Conservation (phyloP, 1,284 basidiomycete genomes). For the Wolfiporia cocos region DNA sequence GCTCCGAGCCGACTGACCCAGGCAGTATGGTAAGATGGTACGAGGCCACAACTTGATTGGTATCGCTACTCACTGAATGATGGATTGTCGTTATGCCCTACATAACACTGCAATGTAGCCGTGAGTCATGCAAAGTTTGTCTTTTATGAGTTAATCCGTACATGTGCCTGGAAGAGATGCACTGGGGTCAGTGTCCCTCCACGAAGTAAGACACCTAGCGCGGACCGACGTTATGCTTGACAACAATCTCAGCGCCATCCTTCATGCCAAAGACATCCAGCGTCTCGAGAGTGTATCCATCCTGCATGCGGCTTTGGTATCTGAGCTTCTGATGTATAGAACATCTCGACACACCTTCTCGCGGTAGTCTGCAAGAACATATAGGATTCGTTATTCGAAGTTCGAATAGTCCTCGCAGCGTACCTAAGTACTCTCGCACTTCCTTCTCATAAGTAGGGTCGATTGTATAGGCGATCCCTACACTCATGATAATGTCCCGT, state of each 20-base stretch:
- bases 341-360: slow-evolving; percentile 66
- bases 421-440: slow-evolving; percentile 79
- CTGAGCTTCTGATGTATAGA: too few species aligned
- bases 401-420: slow-evolving; percentile 5
- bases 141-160: neutral
- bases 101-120: slow-evolving; percentile 71
- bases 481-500: too few species aligned
- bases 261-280: slow-evolving; percentile 56
- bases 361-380: slow-evolving; percentile 52
- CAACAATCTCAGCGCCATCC: slow-evolving; percentile 44
- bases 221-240: slow-evolving; percentile 45
- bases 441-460: slow-evolving; percentile 68
- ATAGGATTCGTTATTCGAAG: neutral
- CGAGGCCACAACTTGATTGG: neutral
- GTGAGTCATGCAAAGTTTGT: neutral
- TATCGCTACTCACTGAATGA: slow-evolving; percentile 53
- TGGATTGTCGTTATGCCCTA: slow-evolving; percentile 72
- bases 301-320: slow-evolving; percentile 39
- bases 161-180: neutral
- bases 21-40: neutral
- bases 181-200: neutral
- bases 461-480: slow-evolving; percentile 79
- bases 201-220: neutral
- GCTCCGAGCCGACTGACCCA: slow-evolving; percentile 67
- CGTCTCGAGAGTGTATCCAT: slow-evolving; percentile 69